Evolutionary conservation across 192 early-diverging fungal genomes (phyloP).

Genomic region (Linnemannia hyalina): DNA sequence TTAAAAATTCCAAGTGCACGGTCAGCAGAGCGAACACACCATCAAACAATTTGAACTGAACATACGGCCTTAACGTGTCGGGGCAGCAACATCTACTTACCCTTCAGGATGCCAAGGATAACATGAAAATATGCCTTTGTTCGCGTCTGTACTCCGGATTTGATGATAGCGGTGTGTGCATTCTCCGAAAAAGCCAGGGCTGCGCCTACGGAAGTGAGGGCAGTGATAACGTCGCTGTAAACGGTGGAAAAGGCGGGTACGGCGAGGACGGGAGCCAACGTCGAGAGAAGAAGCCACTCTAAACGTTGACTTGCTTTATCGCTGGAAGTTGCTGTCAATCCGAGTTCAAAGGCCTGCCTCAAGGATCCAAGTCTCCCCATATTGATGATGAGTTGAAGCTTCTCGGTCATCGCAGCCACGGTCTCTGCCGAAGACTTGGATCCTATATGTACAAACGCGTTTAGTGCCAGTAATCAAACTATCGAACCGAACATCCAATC

Average conservation of each 20-base stretch:
- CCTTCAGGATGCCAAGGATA: constrained; percentile 20
- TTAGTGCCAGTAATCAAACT: not conserved
- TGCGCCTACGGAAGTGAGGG: constrained; percentile 3
- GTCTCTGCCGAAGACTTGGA: constrained; percentile 13
- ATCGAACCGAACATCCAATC: not conserved
- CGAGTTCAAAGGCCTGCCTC: constrained; percentile 17
- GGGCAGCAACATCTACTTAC: not conserved
- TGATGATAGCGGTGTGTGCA: not conserved
- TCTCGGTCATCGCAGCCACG: not conserved
- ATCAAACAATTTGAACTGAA: not conserved
- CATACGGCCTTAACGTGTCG: too few relatives aligned
- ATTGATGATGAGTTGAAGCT: constrained; percentile 34
- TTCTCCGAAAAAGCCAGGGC: constrained; percentile 27
- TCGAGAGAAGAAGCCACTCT: constrained; percentile 30
- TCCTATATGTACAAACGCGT: constrained; percentile 10
- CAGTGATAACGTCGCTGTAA: constrained; percentile 19
- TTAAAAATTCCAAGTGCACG: not conserved
- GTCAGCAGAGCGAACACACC: not conserved
- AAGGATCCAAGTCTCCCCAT: not conserved
- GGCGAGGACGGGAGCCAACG: constrained; percentile 25
- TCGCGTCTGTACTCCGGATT: not conserved
- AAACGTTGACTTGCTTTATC: constrained; percentile 39
- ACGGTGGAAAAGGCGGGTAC: constrained; percentile 14
- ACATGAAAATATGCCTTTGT: constrained; percentile 21
- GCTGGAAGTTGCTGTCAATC: not conserved